These are phyloP conservation scores for Aristolochia californica DNA, from an alignment of 164 flowering plant genomes.

Conservation along the genomic window DNA sequence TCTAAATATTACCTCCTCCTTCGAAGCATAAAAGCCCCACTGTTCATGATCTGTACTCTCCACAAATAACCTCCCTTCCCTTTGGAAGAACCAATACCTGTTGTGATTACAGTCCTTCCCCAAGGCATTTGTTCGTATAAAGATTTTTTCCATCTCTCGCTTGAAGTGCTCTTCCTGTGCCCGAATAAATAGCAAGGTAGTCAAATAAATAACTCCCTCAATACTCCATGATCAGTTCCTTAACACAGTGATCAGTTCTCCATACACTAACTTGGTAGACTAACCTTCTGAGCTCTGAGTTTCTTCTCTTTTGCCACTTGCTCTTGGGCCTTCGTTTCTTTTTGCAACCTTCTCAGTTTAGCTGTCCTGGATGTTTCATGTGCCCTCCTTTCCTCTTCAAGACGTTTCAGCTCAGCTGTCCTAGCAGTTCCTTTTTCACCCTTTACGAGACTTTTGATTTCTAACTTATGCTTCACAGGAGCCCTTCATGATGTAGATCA, in stretches of 20 bases:
- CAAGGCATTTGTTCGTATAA: slow-evolving; percentile 9
- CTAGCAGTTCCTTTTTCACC: slow-evolving; percentile 7
- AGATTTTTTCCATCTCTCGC: slow-evolving; percentile 9
- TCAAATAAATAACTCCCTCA: background rate
- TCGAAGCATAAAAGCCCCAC: slow-evolving; percentile 12
- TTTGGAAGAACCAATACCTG: slow-evolving; percentile 10
- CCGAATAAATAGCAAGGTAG: background rate
- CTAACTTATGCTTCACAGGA: slow-evolving; percentile 4
- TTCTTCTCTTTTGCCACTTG: slow-evolving; percentile 7
- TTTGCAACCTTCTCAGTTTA: slow-evolving; percentile 4
- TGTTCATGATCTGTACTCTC: slow-evolving; percentile 11
- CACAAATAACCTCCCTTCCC: slow-evolving; percentile 11
- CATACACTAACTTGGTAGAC: background rate
- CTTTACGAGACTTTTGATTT: background rate
- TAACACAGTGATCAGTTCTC: background rate
- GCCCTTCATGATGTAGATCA: slow-evolving; percentile 6
- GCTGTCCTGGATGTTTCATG: background rate
- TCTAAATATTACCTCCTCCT: slow-evolving; percentile 8
- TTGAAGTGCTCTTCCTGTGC: slow-evolving; percentile 11
- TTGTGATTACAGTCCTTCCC: slow-evolving; percentile 14
- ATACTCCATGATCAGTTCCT: too few relatives aligned
- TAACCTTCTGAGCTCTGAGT: slow-evolving; percentile 9
- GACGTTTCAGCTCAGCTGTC: slow-evolving; percentile 2
- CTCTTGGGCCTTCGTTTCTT: background rate
- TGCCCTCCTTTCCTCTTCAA: slow-evolving; percentile 1